Conservation (phyloP, 352 stramenopile genomes). For the Thalassiosira sp. region DNA sequence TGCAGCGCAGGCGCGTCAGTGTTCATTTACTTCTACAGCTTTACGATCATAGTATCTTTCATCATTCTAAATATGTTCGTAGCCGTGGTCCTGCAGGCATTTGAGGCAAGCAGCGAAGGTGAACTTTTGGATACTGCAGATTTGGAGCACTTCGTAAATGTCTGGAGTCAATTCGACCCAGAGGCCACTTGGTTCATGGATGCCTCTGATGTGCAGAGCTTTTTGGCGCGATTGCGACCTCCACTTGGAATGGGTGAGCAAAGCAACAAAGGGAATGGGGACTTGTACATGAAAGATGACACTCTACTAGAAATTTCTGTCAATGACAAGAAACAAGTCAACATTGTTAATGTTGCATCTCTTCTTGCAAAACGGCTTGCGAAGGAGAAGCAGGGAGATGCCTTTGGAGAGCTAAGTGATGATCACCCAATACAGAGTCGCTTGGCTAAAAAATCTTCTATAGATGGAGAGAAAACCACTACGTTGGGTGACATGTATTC, state of each 20-base stretch:
- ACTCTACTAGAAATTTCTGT: slow-evolving; percentile 81
- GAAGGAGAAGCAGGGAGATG: slow-evolving; percentile 50
- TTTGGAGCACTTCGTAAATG: slow-evolving; percentile 87
- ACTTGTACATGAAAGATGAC: slow-evolving; percentile 57
- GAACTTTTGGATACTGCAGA: slow-evolving; percentile 88
- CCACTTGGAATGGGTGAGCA: slow-evolving; percentile 82
- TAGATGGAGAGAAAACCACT: slow-evolving; percentile 6
- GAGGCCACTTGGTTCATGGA: slow-evolving; percentile 86
- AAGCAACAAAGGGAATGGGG: slow-evolving; percentile 60
- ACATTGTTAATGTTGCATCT: slow-evolving; percentile 88
- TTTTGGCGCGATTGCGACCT: slow-evolving; percentile 84
- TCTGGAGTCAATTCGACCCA: slow-evolving; percentile 89
- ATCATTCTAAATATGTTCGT: slow-evolving; percentile 94
- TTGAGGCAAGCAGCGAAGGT: slow-evolving; percentile 87
- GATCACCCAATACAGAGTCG: slow-evolving; percentile 37
- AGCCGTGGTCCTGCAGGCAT: slow-evolving; percentile 91
- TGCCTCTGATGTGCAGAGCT: slow-evolving; percentile 81
- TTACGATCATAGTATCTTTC: slow-evolving; percentile 91
- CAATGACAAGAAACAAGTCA: slow-evolving; percentile 85
- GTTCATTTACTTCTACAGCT: slow-evolving; percentile 72
- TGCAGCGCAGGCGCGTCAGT: slow-evolving; percentile 64
- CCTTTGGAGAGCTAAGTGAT: slow-evolving; percentile 46
- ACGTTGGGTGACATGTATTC: slow-evolving; percentile 38
- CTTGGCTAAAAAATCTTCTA: slow-evolving; percentile 3
- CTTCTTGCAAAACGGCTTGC: slow-evolving; percentile 65